Conservation (phyloP, 441 rosid species). For the Croton laevigatus region DNA sequence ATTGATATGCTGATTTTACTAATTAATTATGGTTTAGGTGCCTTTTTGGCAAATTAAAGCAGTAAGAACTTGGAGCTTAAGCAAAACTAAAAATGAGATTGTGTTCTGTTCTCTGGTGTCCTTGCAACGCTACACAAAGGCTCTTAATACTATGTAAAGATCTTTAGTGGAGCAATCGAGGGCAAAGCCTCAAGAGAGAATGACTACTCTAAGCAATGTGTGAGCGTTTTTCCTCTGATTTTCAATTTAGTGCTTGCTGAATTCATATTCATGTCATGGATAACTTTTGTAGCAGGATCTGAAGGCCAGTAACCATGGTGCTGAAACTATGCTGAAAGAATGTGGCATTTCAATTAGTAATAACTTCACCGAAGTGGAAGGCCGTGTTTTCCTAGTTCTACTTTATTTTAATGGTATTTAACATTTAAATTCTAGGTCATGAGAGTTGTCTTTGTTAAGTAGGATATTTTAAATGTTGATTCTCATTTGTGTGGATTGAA, state of each 20-base stretch:
- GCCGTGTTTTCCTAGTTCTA: conserved; percentile 63
- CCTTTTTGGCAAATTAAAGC: too few species aligned
- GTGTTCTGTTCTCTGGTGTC: conserved; percentile 50
- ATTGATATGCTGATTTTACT: too few species aligned
- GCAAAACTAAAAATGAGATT: too few species aligned
- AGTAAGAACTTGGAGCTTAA: too few species aligned
- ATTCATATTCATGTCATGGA: neutral
- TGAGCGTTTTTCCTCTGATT: conserved; percentile 8
- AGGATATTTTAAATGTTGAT: too few species aligned
- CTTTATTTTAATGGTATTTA: too few species aligned
- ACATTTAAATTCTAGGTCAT: too few species aligned
- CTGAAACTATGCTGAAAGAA: conserved; percentile 61
- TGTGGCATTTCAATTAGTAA: conserved; percentile 64
- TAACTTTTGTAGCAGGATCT: conserved; percentile 46
- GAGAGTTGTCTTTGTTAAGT: too few species aligned
- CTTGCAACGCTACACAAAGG: conserved; percentile 76
- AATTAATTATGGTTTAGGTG: too few species aligned
- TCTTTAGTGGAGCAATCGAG: conserved; percentile 85
- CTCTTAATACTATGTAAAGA: conserved; percentile 58
- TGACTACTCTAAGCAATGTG: conserved; percentile 58
- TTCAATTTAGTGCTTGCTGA: neutral
- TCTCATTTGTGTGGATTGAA: too few species aligned
- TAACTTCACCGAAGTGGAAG: conserved; percentile 66
- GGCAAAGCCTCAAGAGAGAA: conserved; percentile 84
- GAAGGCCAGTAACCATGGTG: conserved; percentile 49